These are phyloP conservation scores for Vanilla planifolia DNA, from an alignment of 106 monocot species.

Conservation along the genomic window DNA sequence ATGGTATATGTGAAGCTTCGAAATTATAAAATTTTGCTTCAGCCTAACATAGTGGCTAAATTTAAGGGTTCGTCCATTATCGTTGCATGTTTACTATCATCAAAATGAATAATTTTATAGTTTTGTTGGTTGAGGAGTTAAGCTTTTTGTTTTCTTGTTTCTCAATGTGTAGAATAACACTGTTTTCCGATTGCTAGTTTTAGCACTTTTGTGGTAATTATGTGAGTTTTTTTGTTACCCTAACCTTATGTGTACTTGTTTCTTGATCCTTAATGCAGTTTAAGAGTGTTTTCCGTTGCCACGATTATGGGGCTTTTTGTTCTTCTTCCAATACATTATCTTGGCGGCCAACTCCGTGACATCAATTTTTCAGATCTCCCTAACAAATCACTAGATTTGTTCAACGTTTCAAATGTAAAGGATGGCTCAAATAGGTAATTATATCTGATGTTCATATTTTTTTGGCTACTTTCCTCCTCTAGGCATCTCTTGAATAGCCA, in stretches of 20 bases:
- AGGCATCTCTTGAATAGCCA: neutral
- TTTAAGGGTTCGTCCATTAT: no score
- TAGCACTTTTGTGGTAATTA: no score
- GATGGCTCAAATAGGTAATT: conserved; percentile 78
- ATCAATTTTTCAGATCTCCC: conserved; percentile 66
- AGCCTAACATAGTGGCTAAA: no score
- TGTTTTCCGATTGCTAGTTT: no score
- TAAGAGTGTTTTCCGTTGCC: conserved; percentile 78
- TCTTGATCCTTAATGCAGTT: conserved; percentile 42
- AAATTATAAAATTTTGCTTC: no score
- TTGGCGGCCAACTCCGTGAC: conserved; percentile 56
- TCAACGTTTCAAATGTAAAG: conserved; percentile 93
- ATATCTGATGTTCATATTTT: neutral
- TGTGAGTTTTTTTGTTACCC: neutral
- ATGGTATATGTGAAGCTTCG: no score
- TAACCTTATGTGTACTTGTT: neutral
- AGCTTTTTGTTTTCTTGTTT: no score
- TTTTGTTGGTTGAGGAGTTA: no score
- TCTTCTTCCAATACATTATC: conserved; percentile 82
- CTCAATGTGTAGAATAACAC: no score
- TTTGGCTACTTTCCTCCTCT: neutral
- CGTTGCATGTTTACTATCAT: no score
- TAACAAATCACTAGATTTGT: conserved; percentile 76
- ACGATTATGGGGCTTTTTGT: conserved; percentile 62
- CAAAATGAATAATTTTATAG: no score